Evolutionary conservation across 495 filamentous ascomycete genomes (phyloP).

Genomic region (Chaetomium tenue): DNA sequence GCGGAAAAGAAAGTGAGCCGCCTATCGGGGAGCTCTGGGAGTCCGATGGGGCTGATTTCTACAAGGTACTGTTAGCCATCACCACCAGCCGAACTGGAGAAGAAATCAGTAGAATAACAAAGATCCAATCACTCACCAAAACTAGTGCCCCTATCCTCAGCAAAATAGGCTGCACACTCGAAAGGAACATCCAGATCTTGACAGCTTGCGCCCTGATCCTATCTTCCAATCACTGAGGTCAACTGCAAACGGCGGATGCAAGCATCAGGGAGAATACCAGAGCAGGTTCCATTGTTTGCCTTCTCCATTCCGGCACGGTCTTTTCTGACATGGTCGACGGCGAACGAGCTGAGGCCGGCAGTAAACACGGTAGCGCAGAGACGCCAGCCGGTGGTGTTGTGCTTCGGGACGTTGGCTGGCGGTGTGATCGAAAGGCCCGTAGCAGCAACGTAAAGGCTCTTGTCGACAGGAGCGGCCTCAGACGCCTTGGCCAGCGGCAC

Average conservation of each 20-base stretch:
- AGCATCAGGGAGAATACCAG: slow-evolving; percentile 5
- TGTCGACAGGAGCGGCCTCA: background rate
- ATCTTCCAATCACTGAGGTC: slow-evolving; percentile 11
- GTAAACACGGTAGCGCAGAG: slow-evolving; percentile 28
- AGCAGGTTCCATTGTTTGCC: slow-evolving; percentile 16
- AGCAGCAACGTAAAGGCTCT: slow-evolving; percentile 11
- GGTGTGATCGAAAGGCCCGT: slow-evolving; percentile 20
- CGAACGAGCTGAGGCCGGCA: slow-evolving; percentile 6
- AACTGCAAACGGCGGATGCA: slow-evolving; percentile 27
- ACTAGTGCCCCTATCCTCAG: background rate
- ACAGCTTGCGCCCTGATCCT: slow-evolving; percentile 15
- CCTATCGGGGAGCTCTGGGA: background rate
- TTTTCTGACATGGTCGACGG: background rate
- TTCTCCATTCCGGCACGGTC: no score
- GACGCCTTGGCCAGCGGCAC: slow-evolving; percentile 17
- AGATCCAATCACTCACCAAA: slow-evolving; percentile 21
- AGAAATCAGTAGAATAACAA: no score
- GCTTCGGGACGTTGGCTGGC: background rate
- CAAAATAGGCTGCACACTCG: slow-evolving; percentile 16
- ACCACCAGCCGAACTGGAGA: no score
- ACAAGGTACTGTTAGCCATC: background rate
- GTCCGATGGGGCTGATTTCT: background rate
- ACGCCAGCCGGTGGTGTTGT: slow-evolving; percentile 17
- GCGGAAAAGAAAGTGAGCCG: slow-evolving; percentile 20
- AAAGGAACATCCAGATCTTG: slow-evolving; percentile 19